Conservation (phyloP, 1,284 basidiomycete species). For the Cutaneotrichosporon dermatis region DNA sequence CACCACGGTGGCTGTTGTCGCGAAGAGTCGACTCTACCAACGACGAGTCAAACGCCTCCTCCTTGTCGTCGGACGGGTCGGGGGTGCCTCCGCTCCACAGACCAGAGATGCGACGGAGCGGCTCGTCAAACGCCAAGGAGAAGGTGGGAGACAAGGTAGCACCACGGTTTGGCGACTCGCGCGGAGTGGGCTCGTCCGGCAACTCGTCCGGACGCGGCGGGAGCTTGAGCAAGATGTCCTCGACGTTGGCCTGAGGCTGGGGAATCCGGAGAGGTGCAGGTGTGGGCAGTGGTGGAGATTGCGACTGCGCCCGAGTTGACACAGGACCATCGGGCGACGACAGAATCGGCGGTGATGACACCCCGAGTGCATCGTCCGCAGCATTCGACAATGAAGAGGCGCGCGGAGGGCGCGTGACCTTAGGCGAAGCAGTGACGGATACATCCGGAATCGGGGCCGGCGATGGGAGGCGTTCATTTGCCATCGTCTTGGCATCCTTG, state of each 20-base stretch:
- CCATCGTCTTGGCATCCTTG: neutral
- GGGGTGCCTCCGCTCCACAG: conserved; percentile 19
- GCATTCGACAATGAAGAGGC: neutral
- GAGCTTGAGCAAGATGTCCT: conserved; percentile 18
- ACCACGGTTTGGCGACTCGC: conserved; percentile 8
- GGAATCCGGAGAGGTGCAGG: conserved; percentile 3
- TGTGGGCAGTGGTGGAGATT: too few relatives aligned
- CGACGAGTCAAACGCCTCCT: conserved; percentile 33
- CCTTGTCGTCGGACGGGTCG: conserved; percentile 10
- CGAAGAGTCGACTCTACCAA: conserved; percentile 17
- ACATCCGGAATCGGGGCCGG: neutral
- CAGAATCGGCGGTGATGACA: neutral
- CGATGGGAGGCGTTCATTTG: neutral
- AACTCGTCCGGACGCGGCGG: conserved; percentile 40
- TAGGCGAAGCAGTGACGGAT: neutral
- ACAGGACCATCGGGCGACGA: neutral
- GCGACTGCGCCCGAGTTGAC: neutral
- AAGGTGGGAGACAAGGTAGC: conserved; percentile 9
- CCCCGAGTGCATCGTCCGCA: neutral
- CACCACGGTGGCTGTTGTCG: neutral
- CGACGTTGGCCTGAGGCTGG: conserved; percentile 4
- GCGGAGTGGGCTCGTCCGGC: conserved; percentile 20
- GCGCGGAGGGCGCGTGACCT: neutral
- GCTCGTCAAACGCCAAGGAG: conserved; percentile 27
- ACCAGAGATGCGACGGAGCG: conserved; percentile 33